Percentiles rank a stretch among this genome's conserved stretches.
phyloP scores from a whole-genome alignment of 179 eudicot genomes.

The Vitellaria paradoxa region DNA sequence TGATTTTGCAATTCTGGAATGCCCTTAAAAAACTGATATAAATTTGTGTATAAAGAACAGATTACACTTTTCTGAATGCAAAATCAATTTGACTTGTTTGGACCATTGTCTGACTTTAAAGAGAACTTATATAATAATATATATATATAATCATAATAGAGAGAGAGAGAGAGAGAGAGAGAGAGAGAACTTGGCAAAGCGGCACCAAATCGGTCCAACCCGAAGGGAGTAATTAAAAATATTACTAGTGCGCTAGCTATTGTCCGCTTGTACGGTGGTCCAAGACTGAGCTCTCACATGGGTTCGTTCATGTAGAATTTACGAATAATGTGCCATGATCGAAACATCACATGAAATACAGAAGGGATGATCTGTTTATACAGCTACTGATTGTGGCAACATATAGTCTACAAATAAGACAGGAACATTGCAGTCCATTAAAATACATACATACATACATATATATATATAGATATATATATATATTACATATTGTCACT shows the following conservation, averaged over 20 bases:
- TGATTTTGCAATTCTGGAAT: no score
- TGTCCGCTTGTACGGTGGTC: constrained; percentile 9
- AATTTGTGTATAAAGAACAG: no score
- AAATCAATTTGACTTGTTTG: no score
- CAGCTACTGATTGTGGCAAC: neutral
- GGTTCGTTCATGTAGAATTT: neutral
- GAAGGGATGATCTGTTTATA: constrained; percentile 5
- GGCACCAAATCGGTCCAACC: constrained; percentile 1
- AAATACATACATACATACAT: neutral
- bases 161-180: neutral
- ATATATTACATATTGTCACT: neutral
- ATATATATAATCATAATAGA: neutral
- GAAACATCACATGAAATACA: constrained; percentile 17
- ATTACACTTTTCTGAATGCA: no score
- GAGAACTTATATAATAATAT: no score
- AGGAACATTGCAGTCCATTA: neutral
- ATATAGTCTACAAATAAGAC: constrained; percentile 9
- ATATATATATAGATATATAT: no score
- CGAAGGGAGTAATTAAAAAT: neutral
- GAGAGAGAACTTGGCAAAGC: neutral
- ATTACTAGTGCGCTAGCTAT: neutral
- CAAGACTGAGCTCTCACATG: neutral
- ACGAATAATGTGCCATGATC: constrained; percentile 1
- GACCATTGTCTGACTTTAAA: no score
- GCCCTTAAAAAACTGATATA: no score